Evolutionary conservation across 164 flowering plant species (phyloP).

Genomic region (Malania oleifera): DNA sequence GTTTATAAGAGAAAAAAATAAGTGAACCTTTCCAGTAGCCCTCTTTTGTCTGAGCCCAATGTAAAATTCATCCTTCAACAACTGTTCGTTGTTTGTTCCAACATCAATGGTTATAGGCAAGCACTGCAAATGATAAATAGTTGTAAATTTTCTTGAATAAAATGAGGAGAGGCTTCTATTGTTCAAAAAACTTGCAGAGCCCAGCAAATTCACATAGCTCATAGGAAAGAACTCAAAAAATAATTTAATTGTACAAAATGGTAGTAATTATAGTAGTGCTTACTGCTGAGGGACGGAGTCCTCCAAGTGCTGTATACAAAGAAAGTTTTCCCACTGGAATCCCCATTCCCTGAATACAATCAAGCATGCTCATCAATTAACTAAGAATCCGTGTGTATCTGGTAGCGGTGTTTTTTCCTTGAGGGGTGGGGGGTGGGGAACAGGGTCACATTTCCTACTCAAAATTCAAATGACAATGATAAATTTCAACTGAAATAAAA

Average conservation of each 20-base stretch:
- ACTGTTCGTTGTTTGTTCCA: constrained; percentile 75
- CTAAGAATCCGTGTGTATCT: too few species aligned
- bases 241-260: not conserved
- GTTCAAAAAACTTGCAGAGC: too few species aligned
- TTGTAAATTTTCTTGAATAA: not conserved
- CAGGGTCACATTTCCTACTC: not conserved
- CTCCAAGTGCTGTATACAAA: constrained; percentile 82
- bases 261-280: constrained; percentile 15
- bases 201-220: not conserved
- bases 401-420: too few species aligned
- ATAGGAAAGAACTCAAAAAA: not conserved
- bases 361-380: not conserved
- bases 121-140: constrained; percentile 42
- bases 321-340: constrained; percentile 90
- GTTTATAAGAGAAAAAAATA: not conserved
- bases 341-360: constrained; percentile 72
- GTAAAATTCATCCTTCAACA: constrained; percentile 79
- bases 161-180: too few species aligned
- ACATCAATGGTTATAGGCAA: constrained; percentile 88
- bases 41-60: constrained; percentile 76
- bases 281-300: constrained; percentile 82
- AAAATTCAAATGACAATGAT: not conserved
- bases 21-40: constrained; percentile 77
- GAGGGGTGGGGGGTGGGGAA: too few species aligned
- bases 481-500: not conserved